phyloP scores from a whole-genome alignment of 2,329 filamentous ascomycete genomes.

The Hirsutella rhossiliensis region DNA sequence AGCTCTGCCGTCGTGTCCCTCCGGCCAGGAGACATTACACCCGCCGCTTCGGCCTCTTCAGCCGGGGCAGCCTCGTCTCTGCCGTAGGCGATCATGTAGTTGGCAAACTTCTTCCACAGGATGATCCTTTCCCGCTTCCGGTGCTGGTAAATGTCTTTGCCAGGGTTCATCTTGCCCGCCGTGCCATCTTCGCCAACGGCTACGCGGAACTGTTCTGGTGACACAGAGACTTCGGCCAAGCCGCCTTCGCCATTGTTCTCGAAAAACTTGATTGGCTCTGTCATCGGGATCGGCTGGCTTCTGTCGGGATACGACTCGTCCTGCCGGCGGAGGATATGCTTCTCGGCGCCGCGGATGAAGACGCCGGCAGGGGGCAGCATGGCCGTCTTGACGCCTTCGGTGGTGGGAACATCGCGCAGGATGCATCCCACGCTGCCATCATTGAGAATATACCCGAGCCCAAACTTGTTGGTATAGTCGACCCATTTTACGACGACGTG shows the following conservation, averaged over 20 bases:
- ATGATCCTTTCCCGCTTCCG: constrained; percentile 54
- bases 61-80: constrained; percentile 49
- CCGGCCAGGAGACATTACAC: constrained; percentile 24
- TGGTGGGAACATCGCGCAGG: constrained; percentile 41
- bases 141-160: constrained; percentile 53
- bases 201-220: constrained; percentile 49
- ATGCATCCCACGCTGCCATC: constrained; percentile 71
- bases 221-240: constrained; percentile 49
- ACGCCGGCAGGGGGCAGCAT: constrained; percentile 58
- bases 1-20: constrained; percentile 37
- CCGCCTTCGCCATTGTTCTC: constrained; percentile 57
- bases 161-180: constrained; percentile 47
- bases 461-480: constrained; percentile 80
- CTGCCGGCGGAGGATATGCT: constrained; percentile 51
- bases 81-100: constrained; percentile 64
- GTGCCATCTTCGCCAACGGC: constrained; percentile 44
- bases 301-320: constrained; percentile 44
- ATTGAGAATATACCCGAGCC: constrained; percentile 71
- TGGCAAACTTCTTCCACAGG: constrained; percentile 62
- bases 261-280: constrained; percentile 55
- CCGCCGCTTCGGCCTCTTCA: constrained; percentile 31
- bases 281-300: constrained; percentile 52
- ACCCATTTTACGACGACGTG: constrained; percentile 70
- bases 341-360: constrained; percentile 58
- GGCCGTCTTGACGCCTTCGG: constrained; percentile 35